These are phyloP conservation scores for Purshia tridentata DNA, from an alignment of 306 rosid species.

Conservation along the genomic window DNA sequence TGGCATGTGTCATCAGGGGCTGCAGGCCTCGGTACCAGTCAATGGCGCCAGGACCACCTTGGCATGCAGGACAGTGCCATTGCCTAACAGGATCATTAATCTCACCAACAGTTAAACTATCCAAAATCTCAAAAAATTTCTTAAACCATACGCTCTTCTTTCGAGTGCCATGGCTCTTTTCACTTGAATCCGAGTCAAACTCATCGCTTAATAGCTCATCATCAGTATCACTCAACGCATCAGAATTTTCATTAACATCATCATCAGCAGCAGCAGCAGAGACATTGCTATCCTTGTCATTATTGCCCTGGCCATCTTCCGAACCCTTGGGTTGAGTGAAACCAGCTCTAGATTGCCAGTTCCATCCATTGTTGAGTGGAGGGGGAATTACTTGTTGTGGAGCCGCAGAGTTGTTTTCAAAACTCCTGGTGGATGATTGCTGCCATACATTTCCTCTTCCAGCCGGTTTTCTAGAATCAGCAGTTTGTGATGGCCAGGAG, in stretches of 20 bases:
- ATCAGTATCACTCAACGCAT: conserved; percentile 51
- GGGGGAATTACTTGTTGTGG: conserved; percentile 45
- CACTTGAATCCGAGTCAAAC: conserved; percentile 65
- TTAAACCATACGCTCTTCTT: conserved; percentile 54
- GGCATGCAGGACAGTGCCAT: conserved; percentile 95
- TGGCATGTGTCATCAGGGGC: conserved; percentile 80
- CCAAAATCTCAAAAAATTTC: conserved; percentile 59
- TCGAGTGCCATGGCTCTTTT: conserved; percentile 65
- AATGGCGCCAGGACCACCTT: conserved; percentile 86
- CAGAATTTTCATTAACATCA: conserved; percentile 36
- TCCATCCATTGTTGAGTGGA: conserved; percentile 82
- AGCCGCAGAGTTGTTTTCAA: conserved; percentile 25
- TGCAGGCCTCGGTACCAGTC: conserved; percentile 87
- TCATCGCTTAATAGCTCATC: conserved; percentile 68
- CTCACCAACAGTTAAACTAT: conserved; percentile 45
- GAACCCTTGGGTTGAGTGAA: conserved; percentile 32
- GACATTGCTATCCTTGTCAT: conserved; percentile 27
- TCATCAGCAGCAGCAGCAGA: too few relatives aligned
- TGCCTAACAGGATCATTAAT: conserved; percentile 65
- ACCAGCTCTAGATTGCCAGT: conserved; percentile 60
- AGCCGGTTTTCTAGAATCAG: conserved; percentile 42
- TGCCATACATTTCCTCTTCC: conserved; percentile 53
- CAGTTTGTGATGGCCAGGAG: conserved; percentile 27
- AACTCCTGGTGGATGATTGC: conserved; percentile 33
- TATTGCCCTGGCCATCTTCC: conserved; percentile 24